Base-by-base conservation (phyloP, 768 basidiomycete species). In the Tephrocybe rancida region DNA sequence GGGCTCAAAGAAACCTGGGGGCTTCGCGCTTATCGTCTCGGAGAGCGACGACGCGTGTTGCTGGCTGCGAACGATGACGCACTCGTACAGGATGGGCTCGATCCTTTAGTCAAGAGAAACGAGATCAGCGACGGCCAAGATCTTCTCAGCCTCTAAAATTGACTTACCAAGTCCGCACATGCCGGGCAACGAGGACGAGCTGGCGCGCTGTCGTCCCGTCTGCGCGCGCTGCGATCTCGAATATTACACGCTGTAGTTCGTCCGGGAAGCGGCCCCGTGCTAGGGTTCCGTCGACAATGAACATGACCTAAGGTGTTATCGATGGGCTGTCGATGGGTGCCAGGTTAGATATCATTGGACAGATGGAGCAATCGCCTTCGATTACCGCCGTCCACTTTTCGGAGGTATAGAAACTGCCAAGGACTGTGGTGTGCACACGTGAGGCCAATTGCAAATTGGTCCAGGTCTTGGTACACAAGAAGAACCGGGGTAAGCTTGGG, bases 11-110 rank as follows among this genome's bases (percentile, higher is more conserved):
- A 57, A 57, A 22, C 37, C 47, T 32, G 29, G 48, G 4, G 59
- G 57, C 37, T 60, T 62, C 9, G 56, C 47, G 9, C 47, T 24
- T 21, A 65, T 52, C 11, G 59, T 59, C 18, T 56, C 44, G 26
- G 64, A 52, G 14, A 70, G 55, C n/a, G 54, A 54, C 1, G 44
- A 44, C 9, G 62, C 65, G 3, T 62, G 49, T 25, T 48, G 48
- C 8, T 62, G 46, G 39, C 49, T 61, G 9, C 57, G 64, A 42
- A 69, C 26, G 26, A 66, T 58, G 16, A 70, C 55, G 45, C 61
- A 64, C 56, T 64, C 59, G 30, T 69, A 69, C 10, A 69, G 52
- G 24, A 69, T 65, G 19, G 64, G 67, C 32, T 65, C 60, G 34
- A 67, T 61, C 66, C 68, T 69, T 22, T 2, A 29, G 2, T 19